Conservation (phyloP, 2,329 filamentous ascomycete species). For the Penicillium sp. region DNA sequence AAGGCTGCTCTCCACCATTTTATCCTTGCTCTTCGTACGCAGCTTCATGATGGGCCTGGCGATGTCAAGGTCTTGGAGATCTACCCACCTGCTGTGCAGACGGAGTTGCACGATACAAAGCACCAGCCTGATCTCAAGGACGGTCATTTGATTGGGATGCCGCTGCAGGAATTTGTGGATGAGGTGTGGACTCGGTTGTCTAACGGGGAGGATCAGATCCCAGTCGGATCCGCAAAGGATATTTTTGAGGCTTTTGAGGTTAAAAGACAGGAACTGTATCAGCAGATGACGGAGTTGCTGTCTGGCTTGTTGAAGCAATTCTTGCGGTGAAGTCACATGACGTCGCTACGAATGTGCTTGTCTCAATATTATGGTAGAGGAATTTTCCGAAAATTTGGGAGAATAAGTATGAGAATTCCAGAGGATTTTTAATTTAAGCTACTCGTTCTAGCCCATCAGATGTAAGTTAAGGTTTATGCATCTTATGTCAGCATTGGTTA, state of each 20-base stretch:
- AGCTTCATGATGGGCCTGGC: slow-evolving; percentile 42
- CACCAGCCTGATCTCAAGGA: slow-evolving; percentile 55
- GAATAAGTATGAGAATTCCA: too few species aligned
- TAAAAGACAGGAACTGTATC: slow-evolving; percentile 47
- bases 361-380: too few species aligned
- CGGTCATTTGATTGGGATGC: slow-evolving; percentile 54
- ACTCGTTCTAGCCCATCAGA: too few species aligned
- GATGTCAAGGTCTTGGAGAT: slow-evolving; percentile 57
- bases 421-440: too few species aligned
- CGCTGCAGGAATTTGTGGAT: slow-evolving; percentile 52
- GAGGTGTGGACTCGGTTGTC: slow-evolving; percentile 50
- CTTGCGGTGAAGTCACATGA: slow-evolving; percentile 11
- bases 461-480: too few species aligned
- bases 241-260: slow-evolving; percentile 50
- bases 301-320: slow-evolving; percentile 23
- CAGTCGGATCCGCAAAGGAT: slow-evolving; percentile 46
- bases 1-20: slow-evolving; percentile 59
- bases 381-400: too few species aligned
- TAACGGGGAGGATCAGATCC: slow-evolving; percentile 53
- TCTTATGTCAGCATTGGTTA: background rate
- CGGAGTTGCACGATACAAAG: slow-evolving; percentile 56
- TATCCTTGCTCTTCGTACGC: slow-evolving; percentile 52
- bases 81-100: slow-evolving; percentile 57
- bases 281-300: slow-evolving; percentile 27
- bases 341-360: too few species aligned